Base-by-base conservation (phyloP, 164 flowering plant genomes). In the Taxillus chinensis region DNA sequence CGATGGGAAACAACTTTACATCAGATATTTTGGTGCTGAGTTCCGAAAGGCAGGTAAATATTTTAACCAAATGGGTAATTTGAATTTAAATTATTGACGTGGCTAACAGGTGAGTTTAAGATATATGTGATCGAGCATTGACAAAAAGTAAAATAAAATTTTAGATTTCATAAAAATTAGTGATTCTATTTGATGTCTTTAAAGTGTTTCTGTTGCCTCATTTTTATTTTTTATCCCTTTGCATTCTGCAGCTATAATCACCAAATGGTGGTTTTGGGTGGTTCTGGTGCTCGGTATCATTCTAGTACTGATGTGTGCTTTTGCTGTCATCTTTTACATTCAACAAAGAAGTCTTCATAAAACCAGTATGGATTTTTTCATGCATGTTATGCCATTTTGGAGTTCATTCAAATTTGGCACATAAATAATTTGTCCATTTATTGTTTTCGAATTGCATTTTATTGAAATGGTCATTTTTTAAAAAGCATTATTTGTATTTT, bases 221-320 rank as follows among this genome's bases (percentile, higher is more conserved):
- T 53, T 17, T 53, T 53, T 8, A 5, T 55, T 16, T 5, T n/a
- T 5, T 55, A 38, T 4, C 39, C 8, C 9, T 27, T 6, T 55
- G 8, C 10, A 9, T 57, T 38, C n/a, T 38, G 41, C 15, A 57
- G 59, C 7, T 57, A 6, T 41, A 38, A 38, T 6, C 41, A 57
- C 4, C 41, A 37, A 40, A n/a, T 37, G 59, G 41, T 57, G 59
- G 59, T 9, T 57, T 37, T 57, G 59, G 59, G 5, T 57, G 14
- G 12, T 57, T 57, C 4, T 57, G 39, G 9, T 11, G 38, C 39
- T 38, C n/a, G n/a, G 6, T 37, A 38, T 38, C 5, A 6, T 37
- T 6, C n/a, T 57, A 9, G 39, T 57, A 38, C 3, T 38, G n/a
- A 57, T 40, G 43, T 14, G 13, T 38, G 14, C 59, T 37, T 3